Evolutionary conservation across 768 basidiomycete species (phyloP), one percentile per base, ranked within the genome.

Genomic region (Termitomyces sp.): DNA sequence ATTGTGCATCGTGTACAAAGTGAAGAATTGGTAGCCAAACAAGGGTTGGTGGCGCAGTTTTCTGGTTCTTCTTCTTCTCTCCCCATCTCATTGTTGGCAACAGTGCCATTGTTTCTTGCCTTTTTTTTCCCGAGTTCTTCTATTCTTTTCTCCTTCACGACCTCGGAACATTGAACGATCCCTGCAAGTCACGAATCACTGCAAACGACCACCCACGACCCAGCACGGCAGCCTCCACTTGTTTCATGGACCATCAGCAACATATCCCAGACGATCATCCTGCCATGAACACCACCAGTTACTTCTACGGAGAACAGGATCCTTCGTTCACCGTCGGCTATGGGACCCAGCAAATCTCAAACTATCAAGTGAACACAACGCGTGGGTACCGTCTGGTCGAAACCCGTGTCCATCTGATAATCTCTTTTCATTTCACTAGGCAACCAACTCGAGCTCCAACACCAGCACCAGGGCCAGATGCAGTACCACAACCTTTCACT

Each of bases 391-490:
- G 74, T 76, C 63, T 64, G 65, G 72, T 73, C 75, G 51, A 67
- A 73, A 75, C 81, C 73, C 83, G 79, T 86, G 82, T 77, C 76
- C 78, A 84, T 86, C 84, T 81, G 80, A 84, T 85, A 77, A 79
- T 80, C 78, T 77, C 72, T 73, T 69, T 74, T 75, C 73, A 72
- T 77, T 74, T 68, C 77, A 75, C 66, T 73, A 88, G 85, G 81
- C 70, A 65, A 65, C 54, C 83, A 81, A 72, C 77, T 87, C 41
- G 63, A 62, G 69, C 79, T 84, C 42, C 74, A 81, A 69, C 87
- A 90, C 71, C 75, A 90, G 72, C 81, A 80, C 73, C 75, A 74
- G 62, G 68, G 68, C 55, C 64, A 71, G 42, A 70, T 74, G 61
- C 72, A 71, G 54, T 76, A 76, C 63, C 84, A 85, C 71, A 78